Evolutionary conservation across 441 rosid genomes (phyloP).

Genomic region (Viola pubescens): DNA sequence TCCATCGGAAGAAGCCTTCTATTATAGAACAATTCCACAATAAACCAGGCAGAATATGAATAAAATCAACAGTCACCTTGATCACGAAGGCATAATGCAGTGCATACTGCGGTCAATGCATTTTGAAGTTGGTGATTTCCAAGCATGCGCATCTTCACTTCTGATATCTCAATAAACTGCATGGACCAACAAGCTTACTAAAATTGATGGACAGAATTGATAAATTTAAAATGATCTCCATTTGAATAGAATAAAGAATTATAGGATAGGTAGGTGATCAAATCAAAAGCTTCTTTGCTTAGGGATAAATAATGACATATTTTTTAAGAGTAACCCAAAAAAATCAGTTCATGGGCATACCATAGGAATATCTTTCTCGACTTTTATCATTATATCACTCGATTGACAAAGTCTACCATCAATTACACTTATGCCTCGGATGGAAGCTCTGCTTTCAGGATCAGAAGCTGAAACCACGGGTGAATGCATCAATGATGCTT

Average conservation of each 20-base stretch:
- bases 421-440: constrained; percentile 39
- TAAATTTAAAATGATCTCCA: not conserved
- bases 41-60: constrained; percentile 2
- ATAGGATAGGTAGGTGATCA: not conserved
- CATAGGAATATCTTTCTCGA: constrained; percentile 36
- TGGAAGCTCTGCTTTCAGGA: constrained; percentile 38
- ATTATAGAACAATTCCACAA: not conserved
- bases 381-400: constrained; percentile 48
- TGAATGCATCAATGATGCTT: constrained; percentile 44
- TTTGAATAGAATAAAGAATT: not conserved
- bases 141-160: constrained; percentile 56
- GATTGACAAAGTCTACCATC: constrained; percentile 46
- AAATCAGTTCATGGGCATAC: constrained; percentile 29
- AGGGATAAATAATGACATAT: not conserved
- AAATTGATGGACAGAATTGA: not conserved
- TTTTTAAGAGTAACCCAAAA: no score
- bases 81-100: constrained; percentile 59
- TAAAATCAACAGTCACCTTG: constrained; percentile 39
- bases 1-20: not conserved
- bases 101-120: constrained; percentile 74
- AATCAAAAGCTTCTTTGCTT: not conserved
- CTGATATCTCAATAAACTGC: constrained; percentile 59
- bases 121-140: constrained; percentile 91
- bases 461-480: constrained; percentile 50
- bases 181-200: not conserved